Conservation (phyloP, 2,329 filamentous ascomycete genomes). For the Pseudogymnoascus sp. region DNA sequence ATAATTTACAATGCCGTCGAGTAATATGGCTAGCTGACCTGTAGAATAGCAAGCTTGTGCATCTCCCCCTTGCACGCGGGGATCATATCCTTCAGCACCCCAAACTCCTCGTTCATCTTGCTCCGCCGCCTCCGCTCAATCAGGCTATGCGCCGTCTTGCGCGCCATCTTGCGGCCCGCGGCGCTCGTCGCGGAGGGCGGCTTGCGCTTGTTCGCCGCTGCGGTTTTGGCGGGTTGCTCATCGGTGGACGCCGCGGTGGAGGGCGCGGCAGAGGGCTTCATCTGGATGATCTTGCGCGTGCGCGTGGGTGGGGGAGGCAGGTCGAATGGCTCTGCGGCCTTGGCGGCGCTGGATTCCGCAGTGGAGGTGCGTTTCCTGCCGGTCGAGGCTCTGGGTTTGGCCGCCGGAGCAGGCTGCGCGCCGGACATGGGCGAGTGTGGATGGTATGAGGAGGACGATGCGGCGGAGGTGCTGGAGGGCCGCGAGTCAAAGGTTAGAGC, state of each 20-base stretch:
- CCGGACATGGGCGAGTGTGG: slow-evolving; percentile 36
- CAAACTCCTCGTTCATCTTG: slow-evolving; percentile 99
- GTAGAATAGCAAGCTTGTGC: slow-evolving; percentile 93
- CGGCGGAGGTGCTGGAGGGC: slow-evolving; percentile 36
- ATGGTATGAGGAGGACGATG: slow-evolving; percentile 40
- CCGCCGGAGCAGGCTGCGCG: slow-evolving; percentile 28
- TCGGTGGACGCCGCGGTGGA: slow-evolving; percentile 13
- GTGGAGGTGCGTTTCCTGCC: slow-evolving; percentile 38
- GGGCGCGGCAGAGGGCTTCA: slow-evolving; percentile 56
- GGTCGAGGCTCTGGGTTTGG: slow-evolving; percentile 32
- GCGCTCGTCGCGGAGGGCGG: slow-evolving; percentile 67
- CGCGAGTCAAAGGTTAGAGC: slow-evolving; percentile 47
- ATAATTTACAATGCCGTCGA: slow-evolving; percentile 6
- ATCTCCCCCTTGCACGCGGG: slow-evolving; percentile 94
- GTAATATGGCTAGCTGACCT: slow-evolving; percentile 49
- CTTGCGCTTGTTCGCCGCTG: slow-evolving; percentile 56
- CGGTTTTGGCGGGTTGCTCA: slow-evolving; percentile 17
- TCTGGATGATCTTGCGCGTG: slow-evolving; percentile 94
- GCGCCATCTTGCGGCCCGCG: slow-evolving; percentile 85
- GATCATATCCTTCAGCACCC: slow-evolving; percentile 86
- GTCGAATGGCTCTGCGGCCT: slow-evolving; percentile 52
- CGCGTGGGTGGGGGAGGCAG: slow-evolving; percentile 87
- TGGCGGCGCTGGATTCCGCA: slow-evolving; percentile 30
- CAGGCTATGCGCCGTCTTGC: slow-evolving; percentile 91
- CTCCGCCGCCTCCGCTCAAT: slow-evolving; percentile 84